phyloP scores from a whole-genome alignment of 805 yeast species.

The Kuraishia capsulata region DNA sequence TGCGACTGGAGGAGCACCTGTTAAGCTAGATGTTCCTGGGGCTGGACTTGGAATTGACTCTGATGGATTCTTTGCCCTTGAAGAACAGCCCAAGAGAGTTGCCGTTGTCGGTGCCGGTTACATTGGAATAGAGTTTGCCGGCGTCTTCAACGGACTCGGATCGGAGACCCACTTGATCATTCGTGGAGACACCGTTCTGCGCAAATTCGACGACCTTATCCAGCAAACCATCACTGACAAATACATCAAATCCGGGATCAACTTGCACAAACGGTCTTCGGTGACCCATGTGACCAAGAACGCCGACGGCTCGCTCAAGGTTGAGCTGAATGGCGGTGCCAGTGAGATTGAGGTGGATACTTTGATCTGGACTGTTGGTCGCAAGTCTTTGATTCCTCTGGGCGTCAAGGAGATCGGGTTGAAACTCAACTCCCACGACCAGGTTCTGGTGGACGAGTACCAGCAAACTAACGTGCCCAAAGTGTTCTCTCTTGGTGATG shows the following conservation, averaged over 20 bases:
- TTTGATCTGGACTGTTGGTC: conserved; percentile 90
- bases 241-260: conserved; percentile 73
- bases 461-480: conserved; percentile 69
- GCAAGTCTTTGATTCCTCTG: conserved; percentile 66
- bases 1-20: conserved; percentile 90
- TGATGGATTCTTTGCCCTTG: conserved; percentile 83
- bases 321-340: conserved; percentile 30
- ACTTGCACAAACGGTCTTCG: conserved; percentile 62
- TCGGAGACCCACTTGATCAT: conserved; percentile 80
- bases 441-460: conserved; percentile 76
- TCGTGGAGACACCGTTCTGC: conserved; percentile 84
- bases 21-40: conserved; percentile 70
- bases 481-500: conserved; percentile 88
- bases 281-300: conserved; percentile 39
- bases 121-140: conserved; percentile 92
- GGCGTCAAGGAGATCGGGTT: conserved; percentile 75
- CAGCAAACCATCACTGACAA: conserved; percentile 72
- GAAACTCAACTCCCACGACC: conserved; percentile 46
- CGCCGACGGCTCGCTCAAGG: conserved; percentile 38
- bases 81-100: conserved; percentile 79
- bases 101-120: conserved; percentile 98
- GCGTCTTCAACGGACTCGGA: conserved; percentile 85
- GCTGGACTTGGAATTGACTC: conserved; percentile 77
- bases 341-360: conserved; percentile 58
- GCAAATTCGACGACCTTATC: conserved; percentile 79